Evolutionary conservation across 331 rosid genomes (phyloP).

Genomic region (Acacia concinna): DNA sequence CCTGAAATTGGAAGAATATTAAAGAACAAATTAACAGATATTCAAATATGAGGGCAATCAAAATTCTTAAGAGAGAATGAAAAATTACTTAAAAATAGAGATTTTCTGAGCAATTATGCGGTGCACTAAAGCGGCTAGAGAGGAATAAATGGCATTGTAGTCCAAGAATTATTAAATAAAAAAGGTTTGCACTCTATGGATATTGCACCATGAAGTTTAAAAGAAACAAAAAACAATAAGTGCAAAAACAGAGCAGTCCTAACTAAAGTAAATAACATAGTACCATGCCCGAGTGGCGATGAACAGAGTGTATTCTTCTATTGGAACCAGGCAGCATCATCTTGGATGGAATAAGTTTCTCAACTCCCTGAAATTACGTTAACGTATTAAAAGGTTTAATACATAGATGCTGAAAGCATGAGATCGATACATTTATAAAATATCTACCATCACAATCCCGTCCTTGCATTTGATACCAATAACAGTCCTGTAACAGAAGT

Average conservation of each 20-base stretch:
- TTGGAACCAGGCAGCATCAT: conserved; percentile 99
- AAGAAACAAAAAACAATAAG: neutral
- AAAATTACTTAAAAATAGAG: neutral
- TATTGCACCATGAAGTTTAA: neutral
- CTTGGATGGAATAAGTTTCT: conserved; percentile 90
- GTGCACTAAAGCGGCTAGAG: conserved; percentile 11
- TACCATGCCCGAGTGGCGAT: conserved; percentile 98
- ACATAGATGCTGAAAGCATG: neutral
- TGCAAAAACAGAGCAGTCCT: neutral
- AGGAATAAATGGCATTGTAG: neutral
- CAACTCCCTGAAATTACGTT: conserved; percentile 70
- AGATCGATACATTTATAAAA: neutral
- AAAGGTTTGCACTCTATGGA: neutral
- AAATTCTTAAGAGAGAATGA: neutral
- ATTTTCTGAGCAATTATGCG: neutral
- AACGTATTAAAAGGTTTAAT: neutral
- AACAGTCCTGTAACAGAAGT: conserved; percentile 75
- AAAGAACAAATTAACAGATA: neutral
- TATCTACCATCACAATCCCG: conserved; percentile 79
- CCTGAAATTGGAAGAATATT: conserved; percentile 49
- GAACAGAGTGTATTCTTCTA: conserved; percentile 90
- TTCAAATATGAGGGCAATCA: neutral
- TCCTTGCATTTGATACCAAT: conserved; percentile 97
- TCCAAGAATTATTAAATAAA: neutral
- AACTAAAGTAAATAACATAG: neutral